Percentiles rank a stretch among this genome's conserved stretches.
Conservation (phyloP, 345 rosid genomes). For the Brassica napus region Da-Ae NC_063434.1:14500501-14501000, state of each 20-base stretch:
- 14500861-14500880: not conserved
- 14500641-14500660: not conserved
- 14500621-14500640: not conserved
- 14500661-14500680: not conserved
- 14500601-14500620: not conserved
- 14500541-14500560: not conserved
- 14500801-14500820: not conserved
- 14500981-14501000: not conserved
- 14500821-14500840: not conserved
- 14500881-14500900: not conserved
- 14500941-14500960: not conserved
- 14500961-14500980: not conserved
- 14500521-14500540: not conserved
- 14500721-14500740: not conserved
- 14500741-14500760: not conserved
- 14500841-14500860: not conserved
- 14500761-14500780: not conserved
- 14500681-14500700: not conserved
- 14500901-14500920: not conserved
- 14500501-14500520: not conserved
- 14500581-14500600: not conserved
- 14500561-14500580: not conserved
- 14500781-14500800: not conserved
- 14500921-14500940: not conserved
- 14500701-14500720: not conserved